Percentiles rank a stretch among this genome's conserved stretches.
phyloP scores from a whole-genome alignment of 2,329 filamentous ascomycete species.

The Geosmithia morbida region DNA sequence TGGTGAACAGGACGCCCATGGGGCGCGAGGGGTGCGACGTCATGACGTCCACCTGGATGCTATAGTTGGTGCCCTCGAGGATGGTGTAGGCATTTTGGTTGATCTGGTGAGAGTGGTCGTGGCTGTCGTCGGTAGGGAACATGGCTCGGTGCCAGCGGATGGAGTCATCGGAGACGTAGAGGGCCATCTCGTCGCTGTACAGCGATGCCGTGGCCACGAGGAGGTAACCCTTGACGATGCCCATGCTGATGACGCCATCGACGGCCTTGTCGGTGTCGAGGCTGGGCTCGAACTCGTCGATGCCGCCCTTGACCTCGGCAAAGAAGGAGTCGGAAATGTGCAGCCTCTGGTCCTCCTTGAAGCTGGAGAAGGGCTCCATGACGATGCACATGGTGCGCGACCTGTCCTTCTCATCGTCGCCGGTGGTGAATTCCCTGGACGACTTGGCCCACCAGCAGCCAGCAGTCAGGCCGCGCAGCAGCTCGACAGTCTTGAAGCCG shows the following conservation, averaged over 20 bases:
- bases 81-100: constrained; percentile 85
- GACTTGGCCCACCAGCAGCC: constrained; percentile 84
- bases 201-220: constrained; percentile 69
- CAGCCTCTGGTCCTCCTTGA: constrained; percentile 62
- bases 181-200: constrained; percentile 76
- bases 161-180: constrained; percentile 79
- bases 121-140: constrained; percentile 65
- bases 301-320: constrained; percentile 27
- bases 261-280: constrained; percentile 62
- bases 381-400: constrained; percentile 71
- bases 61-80: constrained; percentile 92
- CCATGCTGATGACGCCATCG: constrained; percentile 67
- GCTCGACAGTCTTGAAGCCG: constrained; percentile 60
- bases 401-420: constrained; percentile 48
- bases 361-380: constrained; percentile 54
- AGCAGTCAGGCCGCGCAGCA: constrained; percentile 52
- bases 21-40: constrained; percentile 47
- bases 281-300: constrained; percentile 59
- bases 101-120: constrained; percentile 52
- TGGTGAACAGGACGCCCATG: constrained; percentile 85
- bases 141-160: constrained; percentile 81
- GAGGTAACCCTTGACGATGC: constrained; percentile 72
- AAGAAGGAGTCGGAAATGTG: constrained; percentile 79
- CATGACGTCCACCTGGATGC: constrained; percentile 91
- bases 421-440: constrained; percentile 57